phyloP scores from a whole-genome alignment of 345 rosid species.

The Salix suchowensis region DNA sequence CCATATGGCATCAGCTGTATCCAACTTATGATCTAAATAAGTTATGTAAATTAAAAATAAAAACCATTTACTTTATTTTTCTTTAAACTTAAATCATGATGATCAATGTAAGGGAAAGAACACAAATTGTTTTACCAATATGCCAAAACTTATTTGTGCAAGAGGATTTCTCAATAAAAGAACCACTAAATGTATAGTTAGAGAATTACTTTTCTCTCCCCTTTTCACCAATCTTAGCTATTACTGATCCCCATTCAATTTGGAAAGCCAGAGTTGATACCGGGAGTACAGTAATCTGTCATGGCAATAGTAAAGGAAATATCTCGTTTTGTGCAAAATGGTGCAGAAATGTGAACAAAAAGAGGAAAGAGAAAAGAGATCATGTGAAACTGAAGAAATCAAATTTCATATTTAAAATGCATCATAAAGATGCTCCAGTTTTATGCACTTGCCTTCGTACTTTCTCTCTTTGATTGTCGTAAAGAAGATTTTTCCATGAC shows the following conservation, averaged over 20 bases:
- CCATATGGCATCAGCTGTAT: background rate
- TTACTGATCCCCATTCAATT: too few species aligned
- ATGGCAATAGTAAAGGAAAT: background rate
- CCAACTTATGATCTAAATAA: background rate
- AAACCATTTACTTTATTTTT: background rate
- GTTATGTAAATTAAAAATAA: background rate
- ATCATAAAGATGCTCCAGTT: constrained; percentile 7
- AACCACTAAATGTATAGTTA: too few species aligned
- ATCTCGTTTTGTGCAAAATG: background rate
- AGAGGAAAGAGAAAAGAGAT: background rate
- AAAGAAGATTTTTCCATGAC: constrained; percentile 55
- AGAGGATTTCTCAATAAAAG: too few species aligned
- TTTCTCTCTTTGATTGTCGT: constrained; percentile 49
- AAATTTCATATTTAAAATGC: background rate
- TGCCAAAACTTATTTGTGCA: background rate
- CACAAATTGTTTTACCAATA: background rate
- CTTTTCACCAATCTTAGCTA: background rate
- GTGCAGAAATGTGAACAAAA: background rate
- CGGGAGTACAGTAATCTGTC: background rate
- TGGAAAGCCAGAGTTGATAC: background rate
- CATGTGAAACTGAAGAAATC: background rate
- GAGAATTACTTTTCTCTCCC: background rate
- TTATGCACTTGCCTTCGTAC: constrained; percentile 44
- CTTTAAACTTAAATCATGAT: background rate
- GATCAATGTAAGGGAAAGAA: background rate